Evolutionary conservation across 768 basidiomycete genomes (phyloP).

Genomic region (Gymnopilus junonius): DNA sequence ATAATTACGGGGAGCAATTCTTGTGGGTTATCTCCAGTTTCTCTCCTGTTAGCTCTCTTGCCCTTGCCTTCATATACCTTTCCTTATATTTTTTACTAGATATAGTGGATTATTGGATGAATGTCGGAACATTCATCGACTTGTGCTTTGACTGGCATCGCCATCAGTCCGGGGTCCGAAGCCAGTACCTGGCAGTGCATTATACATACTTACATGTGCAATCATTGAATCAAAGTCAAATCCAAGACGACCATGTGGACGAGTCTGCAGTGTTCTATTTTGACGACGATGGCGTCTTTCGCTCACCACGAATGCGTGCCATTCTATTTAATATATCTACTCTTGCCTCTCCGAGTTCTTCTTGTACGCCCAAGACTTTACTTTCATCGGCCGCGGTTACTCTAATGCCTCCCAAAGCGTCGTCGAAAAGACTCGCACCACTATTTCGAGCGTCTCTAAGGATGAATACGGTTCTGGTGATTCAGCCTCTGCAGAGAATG

Average conservation of each 20-base stretch:
- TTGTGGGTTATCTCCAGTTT: too few relatives aligned
- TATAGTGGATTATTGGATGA: too few relatives aligned
- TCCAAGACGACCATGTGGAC: neutral
- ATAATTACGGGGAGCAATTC: too few relatives aligned
- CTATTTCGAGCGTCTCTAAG: conserved; percentile 2
- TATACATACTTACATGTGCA: neutral
- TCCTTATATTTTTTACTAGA: too few relatives aligned
- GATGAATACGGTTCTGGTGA: neutral
- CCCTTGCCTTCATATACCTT: too few relatives aligned
- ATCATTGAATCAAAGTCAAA: neutral
- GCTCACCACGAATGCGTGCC: neutral
- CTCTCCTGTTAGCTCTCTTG: too few relatives aligned
- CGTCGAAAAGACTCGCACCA: neutral
- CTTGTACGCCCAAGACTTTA: neutral
- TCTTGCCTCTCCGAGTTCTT: neutral
- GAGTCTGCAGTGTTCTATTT: neutral
- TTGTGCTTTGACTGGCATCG: too few relatives aligned
- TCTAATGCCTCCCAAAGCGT: neutral
- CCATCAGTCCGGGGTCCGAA: too few relatives aligned
- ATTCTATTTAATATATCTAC: neutral
- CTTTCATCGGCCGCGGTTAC: neutral
- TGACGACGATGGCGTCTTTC: neutral
- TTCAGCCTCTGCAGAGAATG: neutral
- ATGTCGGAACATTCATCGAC: too few relatives aligned
- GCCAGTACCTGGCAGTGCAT: too few relatives aligned